phyloP scores from a whole-genome alignment of 495 filamentous ascomycete genomes.

The Trichoderma asperelloides region DNA sequence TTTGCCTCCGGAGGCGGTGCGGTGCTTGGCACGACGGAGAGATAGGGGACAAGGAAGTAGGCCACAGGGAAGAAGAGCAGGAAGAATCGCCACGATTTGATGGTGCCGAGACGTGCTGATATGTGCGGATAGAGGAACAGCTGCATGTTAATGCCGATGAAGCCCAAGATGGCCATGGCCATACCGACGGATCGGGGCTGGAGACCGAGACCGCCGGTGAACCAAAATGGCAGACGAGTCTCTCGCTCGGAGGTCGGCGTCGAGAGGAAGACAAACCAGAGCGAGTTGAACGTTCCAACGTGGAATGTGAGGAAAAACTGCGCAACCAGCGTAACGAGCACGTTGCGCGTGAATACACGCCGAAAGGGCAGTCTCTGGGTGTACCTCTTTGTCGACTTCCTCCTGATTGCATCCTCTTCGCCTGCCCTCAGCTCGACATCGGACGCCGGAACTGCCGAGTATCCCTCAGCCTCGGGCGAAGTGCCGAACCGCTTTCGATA shows the following conservation, averaged over 20 bases:
- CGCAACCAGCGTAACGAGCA: slow-evolving; percentile 52
- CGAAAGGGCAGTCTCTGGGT: slow-evolving; percentile 52
- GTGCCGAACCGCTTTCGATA: slow-evolving; percentile 17
- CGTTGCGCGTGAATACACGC: slow-evolving; percentile 72
- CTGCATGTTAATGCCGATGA: slow-evolving; percentile 69
- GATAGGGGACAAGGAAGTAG: slow-evolving; percentile 63
- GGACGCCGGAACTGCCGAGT: slow-evolving; percentile 15
- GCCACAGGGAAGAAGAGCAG: slow-evolving; percentile 65
- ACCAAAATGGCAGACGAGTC: slow-evolving; percentile 55
- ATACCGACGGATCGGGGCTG: slow-evolving; percentile 66
- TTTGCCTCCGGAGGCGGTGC: slow-evolving; percentile 52
- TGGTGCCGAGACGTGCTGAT: slow-evolving; percentile 57
- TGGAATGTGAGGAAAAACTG: slow-evolving; percentile 68
- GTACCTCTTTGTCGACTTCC: slow-evolving; percentile 21
- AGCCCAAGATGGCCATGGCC: slow-evolving; percentile 68
- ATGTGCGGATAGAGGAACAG: slow-evolving; percentile 67
- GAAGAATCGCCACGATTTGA: slow-evolving; percentile 58
- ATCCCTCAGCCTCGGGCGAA: slow-evolving; percentile 4
- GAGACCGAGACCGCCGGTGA: slow-evolving; percentile 75
- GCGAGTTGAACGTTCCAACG: slow-evolving; percentile 73
- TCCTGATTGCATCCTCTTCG: neutral
- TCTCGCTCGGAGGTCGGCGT: slow-evolving; percentile 58
- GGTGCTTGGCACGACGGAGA: slow-evolving; percentile 58
- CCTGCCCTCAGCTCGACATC: neutral
- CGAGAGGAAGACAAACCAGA: slow-evolving; percentile 80